Evolutionary conservation across 2,329 filamentous ascomycete species (phyloP).

Genomic region (Daldinia sp.): DNA sequence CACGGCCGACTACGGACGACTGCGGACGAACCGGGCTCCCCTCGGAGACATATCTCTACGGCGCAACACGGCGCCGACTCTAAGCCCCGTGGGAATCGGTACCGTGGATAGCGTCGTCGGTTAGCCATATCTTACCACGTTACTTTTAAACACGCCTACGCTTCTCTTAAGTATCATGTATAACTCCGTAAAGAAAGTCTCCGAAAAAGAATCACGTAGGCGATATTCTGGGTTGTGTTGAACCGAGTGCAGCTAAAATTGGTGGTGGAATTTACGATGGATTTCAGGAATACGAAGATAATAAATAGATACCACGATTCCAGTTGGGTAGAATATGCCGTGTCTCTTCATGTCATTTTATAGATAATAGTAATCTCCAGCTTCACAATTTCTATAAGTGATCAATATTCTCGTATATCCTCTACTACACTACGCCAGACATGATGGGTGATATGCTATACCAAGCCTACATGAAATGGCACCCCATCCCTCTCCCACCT

Average conservation of each 20-base stretch:
- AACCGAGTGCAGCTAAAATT: background rate
- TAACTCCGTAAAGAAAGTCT: background rate
- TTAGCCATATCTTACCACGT: too few relatives aligned
- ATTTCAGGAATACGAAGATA: background rate
- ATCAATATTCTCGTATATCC: background rate
- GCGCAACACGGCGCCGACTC: background rate
- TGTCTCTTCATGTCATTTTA: background rate
- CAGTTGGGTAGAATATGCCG: background rate
- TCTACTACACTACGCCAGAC: background rate
- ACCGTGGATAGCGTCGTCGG: background rate
- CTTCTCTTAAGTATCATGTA: background rate
- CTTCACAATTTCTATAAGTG: background rate
- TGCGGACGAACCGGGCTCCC: background rate
- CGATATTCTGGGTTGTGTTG: background rate
- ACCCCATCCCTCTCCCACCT: conserved; percentile 38
- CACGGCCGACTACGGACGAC: background rate
- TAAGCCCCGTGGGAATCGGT: background rate
- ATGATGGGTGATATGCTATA: conserved; percentile 15
- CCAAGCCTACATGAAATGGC: conserved; percentile 43
- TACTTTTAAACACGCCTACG: background rate
- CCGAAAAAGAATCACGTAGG: background rate
- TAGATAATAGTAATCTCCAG: background rate
- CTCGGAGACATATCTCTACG: background rate
- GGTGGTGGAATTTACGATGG: background rate
- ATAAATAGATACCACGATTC: background rate